phyloP scores from a whole-genome alignment of 129 eudicot species.

The Glebionis coronaria region DNA sequence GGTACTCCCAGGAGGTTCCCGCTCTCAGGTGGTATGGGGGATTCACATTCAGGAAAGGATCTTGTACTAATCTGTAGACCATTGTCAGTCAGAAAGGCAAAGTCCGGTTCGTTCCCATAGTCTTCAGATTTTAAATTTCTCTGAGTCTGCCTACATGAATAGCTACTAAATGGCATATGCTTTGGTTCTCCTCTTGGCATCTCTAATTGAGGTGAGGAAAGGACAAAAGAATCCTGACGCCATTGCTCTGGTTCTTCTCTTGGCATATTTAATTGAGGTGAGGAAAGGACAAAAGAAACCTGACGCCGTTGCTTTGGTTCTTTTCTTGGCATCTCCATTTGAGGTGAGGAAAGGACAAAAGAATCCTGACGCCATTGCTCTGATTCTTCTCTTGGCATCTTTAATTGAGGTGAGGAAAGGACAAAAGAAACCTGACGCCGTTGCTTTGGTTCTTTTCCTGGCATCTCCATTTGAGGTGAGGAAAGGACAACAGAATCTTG shows the following conservation, averaged over 20 bases:
- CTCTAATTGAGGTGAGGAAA: constrained; percentile 34
- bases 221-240: constrained; percentile 23
- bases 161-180: constrained; percentile 25
- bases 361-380: constrained; percentile 18
- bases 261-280: constrained; percentile 36
- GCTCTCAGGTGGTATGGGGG: too few relatives aligned
- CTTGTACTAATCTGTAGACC: constrained; percentile 7
- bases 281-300: constrained; percentile 26
- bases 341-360: constrained; percentile 32
- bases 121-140: constrained; percentile 25
- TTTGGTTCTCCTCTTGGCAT: too few relatives aligned
- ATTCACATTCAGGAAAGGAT: too few relatives aligned
- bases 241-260: constrained; percentile 23
- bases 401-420: constrained; percentile 29
- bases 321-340: constrained; percentile 34
- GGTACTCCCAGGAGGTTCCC: too few relatives aligned
- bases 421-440: constrained; percentile 22
- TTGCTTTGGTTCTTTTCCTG: constrained; percentile 25
- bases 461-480: constrained; percentile 36
- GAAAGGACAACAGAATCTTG: constrained; percentile 28
- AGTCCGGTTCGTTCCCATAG: constrained; percentile 20
- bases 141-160: constrained; percentile 26
- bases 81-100: constrained; percentile 26
- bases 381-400: constrained; percentile 38
- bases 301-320: too few relatives aligned